Evolutionary conservation across 768 basidiomycete genomes (phyloP), one percentile per base, ranked within the genome.

Genomic region (Auricularia cornea): DNA sequence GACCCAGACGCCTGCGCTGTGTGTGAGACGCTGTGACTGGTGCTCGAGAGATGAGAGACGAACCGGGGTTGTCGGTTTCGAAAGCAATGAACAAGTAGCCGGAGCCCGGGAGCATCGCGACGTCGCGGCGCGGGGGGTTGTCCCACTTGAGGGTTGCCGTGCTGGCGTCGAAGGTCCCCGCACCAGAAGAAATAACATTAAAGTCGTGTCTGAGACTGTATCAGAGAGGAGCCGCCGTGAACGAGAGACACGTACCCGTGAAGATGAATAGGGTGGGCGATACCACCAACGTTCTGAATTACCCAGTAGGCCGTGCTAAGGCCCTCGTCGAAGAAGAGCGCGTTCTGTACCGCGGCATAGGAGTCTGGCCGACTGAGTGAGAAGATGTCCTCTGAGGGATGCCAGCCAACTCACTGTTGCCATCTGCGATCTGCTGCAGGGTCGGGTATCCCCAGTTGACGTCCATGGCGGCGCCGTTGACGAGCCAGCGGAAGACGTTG

Each of bases 211-310:
- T 48, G 20, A 20, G 5, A 6, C 16, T 6, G 12, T 14, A 20
- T 18, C 44, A 48, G 23, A 20, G 44, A 14, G 12, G 0, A 0
- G 20, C 6, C 20, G 44, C 3, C 10, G 16, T 6, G 20, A 20
- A 48, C 20, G 20, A 20, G 12, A 48, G 1, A 6, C 6, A 2
- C 73, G 70, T 75, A 75, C 0, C 76, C 75, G 68, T 76, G 75
- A 31, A 75, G 65, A 66, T 77, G 75, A 72, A 69, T 69, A 2
- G 69, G 69, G 30, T 71, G 54, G 26, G 54, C 54, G 29, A 28
- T 20, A 20, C 26, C 26, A 30, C 54, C 54, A 0, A 10, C 28
- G 28, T 57, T 57, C 54, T 57, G 54, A 26, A 57, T 57, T 4
- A 57, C 54, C 54, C 54, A 57, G 30, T 57, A 57, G 0, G 30